Evolutionary conservation across 2,329 filamentous ascomycete genomes (phyloP).

Genomic region (Trichophyton verrucosum): DNA sequence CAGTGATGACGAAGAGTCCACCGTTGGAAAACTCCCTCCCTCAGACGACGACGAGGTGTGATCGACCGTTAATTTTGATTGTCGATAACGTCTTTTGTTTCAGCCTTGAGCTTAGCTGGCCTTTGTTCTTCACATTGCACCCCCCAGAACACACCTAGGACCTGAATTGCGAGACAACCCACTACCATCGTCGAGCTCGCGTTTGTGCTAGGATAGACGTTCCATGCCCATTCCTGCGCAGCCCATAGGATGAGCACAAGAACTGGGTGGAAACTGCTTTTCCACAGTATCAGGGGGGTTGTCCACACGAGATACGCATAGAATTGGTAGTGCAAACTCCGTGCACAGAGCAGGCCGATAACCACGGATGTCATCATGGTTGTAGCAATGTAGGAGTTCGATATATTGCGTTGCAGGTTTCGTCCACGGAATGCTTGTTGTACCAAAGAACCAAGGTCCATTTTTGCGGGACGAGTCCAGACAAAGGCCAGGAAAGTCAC

Average conservation of each 20-base stretch:
- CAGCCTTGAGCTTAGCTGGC: conserved; percentile 1
- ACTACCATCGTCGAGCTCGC: conserved; percentile 57
- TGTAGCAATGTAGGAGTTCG: conserved; percentile 61
- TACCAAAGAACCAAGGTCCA: conserved; percentile 45
- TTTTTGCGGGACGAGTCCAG: conserved; percentile 60
- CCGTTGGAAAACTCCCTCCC: conserved; percentile 72
- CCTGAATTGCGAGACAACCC: conserved; percentile 53
- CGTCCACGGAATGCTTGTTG: conserved; percentile 41
- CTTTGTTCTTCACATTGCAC: conserved; percentile 13
- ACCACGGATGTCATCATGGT: conserved; percentile 63
- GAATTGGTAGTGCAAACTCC: conserved; percentile 90
- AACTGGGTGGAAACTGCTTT: conserved; percentile 54
- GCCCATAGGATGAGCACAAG: conserved; percentile 59
- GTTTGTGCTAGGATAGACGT: conserved; percentile 72
- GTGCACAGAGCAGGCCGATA: conserved; percentile 72
- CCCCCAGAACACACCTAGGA: conserved; percentile 46
- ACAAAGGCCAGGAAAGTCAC: conserved; percentile 50
- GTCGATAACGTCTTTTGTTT: neutral
- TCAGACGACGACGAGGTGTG: conserved; percentile 47
- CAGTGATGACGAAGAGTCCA: conserved; percentile 69
- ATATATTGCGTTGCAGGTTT: conserved; percentile 47
- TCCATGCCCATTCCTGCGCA: conserved; percentile 86
- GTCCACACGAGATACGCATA: conserved; percentile 85
- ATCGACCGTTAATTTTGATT: neutral
- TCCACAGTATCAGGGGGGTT: conserved; percentile 78